Evolutionary conservation across 129 eudicot genomes (phyloP).

Genomic region (Deinandra increscens): DNA sequence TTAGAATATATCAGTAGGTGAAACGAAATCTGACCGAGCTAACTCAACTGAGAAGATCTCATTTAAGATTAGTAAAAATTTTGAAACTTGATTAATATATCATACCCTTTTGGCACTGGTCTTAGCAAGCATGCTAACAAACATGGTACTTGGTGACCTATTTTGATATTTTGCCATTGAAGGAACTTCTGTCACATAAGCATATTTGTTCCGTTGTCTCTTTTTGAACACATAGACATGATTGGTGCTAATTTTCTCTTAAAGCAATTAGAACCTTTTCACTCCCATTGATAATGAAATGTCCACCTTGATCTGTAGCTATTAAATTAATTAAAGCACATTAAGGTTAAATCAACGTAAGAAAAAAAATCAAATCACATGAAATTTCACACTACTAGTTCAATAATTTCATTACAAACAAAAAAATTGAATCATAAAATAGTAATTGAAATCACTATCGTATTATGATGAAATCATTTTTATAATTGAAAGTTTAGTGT

Average conservation of each 20-base stretch:
- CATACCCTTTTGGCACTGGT: conserved; percentile 94
- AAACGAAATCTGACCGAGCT: too few species aligned
- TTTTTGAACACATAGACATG: conserved; percentile 95
- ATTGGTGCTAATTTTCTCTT: conserved; percentile 96
- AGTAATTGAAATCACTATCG: too few species aligned
- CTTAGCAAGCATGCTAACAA: conserved; percentile 90
- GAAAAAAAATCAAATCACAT: too few species aligned
- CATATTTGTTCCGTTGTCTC: conserved; percentile 94
- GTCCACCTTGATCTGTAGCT: conserved; percentile 99
- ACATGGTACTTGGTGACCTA: conserved; percentile 91
- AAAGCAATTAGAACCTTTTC: conserved; percentile 93
- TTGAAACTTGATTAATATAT: background rate
- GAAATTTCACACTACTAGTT: too few species aligned
- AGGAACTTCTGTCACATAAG: conserved; percentile 88
- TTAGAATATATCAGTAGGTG: too few species aligned
- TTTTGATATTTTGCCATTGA: conserved; percentile 91
- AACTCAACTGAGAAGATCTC: too few species aligned
- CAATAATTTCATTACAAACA: too few species aligned
- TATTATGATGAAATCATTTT: too few species aligned
- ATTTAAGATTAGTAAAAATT: background rate
- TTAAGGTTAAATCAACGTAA: too few species aligned
- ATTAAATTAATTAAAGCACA: too few species aligned
- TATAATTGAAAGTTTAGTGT: too few species aligned
- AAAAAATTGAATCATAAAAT: too few species aligned
- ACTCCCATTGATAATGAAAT: conserved; percentile 95